These are phyloP conservation scores for Chenopodium album DNA, from an alignment of 148 eudicot species.

Conservation along the genomic window DNA sequence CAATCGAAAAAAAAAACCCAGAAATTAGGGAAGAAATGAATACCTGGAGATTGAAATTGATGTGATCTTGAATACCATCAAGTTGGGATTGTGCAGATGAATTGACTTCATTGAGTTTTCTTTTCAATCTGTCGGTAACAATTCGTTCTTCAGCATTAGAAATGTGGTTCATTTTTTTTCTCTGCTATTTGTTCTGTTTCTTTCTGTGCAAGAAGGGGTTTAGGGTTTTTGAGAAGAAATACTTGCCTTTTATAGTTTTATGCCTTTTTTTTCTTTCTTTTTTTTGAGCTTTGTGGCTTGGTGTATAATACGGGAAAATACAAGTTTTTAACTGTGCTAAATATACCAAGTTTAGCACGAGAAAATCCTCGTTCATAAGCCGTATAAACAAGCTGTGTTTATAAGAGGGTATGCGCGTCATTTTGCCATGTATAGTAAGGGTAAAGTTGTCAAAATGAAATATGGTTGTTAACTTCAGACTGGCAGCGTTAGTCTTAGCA, in stretches of 20 bases:
- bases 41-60: conserved; percentile 95
- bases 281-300: no score
- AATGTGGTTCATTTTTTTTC: conserved; percentile 11
- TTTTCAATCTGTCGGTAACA: conserved; percentile 65
- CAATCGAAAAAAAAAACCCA: conserved; percentile 5
- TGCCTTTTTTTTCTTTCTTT: no score
- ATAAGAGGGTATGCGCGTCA: no score
- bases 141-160: conserved; percentile 56
- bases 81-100: conserved; percentile 70
- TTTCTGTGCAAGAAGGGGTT: conserved; percentile 6
- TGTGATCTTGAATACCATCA: conserved; percentile 71
- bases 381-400: no score
- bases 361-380: no score
- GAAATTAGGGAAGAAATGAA: conserved; percentile 4
- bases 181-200: neutral
- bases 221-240: neutral
- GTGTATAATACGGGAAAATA: no score
- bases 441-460: no score
- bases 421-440: no score
- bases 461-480: no score
- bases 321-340: no score
- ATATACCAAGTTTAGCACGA: no score
- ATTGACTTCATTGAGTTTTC: conserved; percentile 74
- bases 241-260: neutral
- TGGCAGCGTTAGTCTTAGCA: no score